phyloP scores from a whole-genome alignment of 148 eudicot genomes.

The Agrostemma githago region DNA sequence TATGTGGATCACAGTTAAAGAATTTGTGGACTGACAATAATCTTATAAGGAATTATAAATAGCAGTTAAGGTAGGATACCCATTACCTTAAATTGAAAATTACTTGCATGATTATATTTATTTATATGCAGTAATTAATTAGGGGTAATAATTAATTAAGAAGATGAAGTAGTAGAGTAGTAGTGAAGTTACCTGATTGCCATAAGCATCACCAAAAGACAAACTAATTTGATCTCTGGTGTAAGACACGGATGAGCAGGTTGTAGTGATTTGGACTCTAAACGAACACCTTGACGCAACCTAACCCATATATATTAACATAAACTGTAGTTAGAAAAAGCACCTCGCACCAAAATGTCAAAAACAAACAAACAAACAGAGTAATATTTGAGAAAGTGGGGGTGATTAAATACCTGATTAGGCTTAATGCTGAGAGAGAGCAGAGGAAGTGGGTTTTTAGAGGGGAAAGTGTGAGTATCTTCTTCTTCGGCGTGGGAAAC shows the following conservation, averaged over 20 bases:
- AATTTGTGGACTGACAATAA: too few relatives aligned
- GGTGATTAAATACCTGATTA: neutral
- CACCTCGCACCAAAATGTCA: neutral
- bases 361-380: too few relatives aligned
- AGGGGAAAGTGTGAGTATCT: neutral
- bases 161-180: too few relatives aligned
- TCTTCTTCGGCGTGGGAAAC: neutral
- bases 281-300: constrained; percentile 11
- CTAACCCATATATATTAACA: neutral
- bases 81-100: too few relatives aligned
- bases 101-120: neutral
- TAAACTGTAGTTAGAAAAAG: neutral
- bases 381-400: neutral
- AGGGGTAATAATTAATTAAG: too few relatives aligned
- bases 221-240: constrained; percentile 52
- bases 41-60: too few relatives aligned
- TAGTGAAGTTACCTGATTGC: constrained; percentile 35
- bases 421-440: neutral
- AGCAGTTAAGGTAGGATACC: neutral
- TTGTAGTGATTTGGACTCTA: constrained; percentile 46
- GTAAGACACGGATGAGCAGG: constrained; percentile 37
- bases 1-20: too few relatives aligned
- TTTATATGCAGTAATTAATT: too few relatives aligned
- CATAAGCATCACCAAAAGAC: constrained; percentile 55
- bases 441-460: neutral